phyloP scores from a whole-genome alignment of 2,329 filamentous ascomycete species.

The Akanthomyces lecanii region DNA sequence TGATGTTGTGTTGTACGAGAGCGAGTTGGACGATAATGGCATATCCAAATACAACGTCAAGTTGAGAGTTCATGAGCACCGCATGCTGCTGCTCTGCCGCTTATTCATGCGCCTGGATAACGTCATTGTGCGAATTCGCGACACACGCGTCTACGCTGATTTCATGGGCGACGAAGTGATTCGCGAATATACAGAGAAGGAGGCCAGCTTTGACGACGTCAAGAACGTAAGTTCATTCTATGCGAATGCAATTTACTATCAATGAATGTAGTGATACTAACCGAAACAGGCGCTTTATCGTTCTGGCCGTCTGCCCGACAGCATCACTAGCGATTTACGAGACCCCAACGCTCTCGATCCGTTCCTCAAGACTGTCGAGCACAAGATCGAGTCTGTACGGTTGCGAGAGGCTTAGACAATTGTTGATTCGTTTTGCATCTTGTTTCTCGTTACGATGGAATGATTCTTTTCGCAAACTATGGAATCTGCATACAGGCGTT shows the following conservation, averaged over 20 bases:
- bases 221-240: slow-evolving; percentile 53
- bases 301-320: slow-evolving; percentile 57
- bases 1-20: slow-evolving; percentile 93
- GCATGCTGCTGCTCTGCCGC: slow-evolving; percentile 77
- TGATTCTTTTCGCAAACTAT: neutral
- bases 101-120: slow-evolving; percentile 93
- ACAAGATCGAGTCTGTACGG: slow-evolving; percentile 50
- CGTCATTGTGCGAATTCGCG: slow-evolving; percentile 80
- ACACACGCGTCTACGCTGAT: slow-evolving; percentile 89
- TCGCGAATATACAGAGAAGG: slow-evolving; percentile 84
- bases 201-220: slow-evolving; percentile 74
- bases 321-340: slow-evolving; percentile 70
- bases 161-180: slow-evolving; percentile 76
- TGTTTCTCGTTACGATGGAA: neutral
- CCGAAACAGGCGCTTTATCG: slow-evolving; percentile 42
- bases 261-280: neutral
- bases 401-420: neutral
- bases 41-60: slow-evolving; percentile 89
- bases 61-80: slow-evolving; percentile 83
- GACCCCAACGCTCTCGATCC: slow-evolving; percentile 74
- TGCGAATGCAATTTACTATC: no score
- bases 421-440: neutral
- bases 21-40: slow-evolving; percentile 96
- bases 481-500: slow-evolving; percentile 7
- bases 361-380: slow-evolving; percentile 66